A percentile compares a stretch with the other conserved stretches of the same genome.
These are phyloP conservation scores for Iris macrosiphon DNA, from an alignment of 106 monocot species.

Conservation along the genomic window DNA sequence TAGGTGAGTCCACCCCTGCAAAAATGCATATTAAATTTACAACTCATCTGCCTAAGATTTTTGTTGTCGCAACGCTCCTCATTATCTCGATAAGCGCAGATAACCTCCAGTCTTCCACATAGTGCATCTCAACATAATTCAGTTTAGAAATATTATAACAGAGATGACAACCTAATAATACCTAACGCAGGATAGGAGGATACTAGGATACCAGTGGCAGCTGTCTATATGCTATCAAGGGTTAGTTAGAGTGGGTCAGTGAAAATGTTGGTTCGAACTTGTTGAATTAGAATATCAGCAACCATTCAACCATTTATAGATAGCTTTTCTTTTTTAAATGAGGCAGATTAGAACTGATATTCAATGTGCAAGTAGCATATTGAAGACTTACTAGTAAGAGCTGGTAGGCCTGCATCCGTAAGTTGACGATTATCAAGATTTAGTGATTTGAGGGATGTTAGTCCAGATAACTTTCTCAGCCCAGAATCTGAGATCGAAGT, in stretches of 20 bases:
- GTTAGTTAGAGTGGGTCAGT: neutral
- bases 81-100: too few relatives aligned
- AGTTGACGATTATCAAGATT: constrained; percentile 90
- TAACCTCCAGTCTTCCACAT: neutral
- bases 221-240: neutral
- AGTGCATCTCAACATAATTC: neutral
- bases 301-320: too few relatives aligned
- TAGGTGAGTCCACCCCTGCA: too few relatives aligned
- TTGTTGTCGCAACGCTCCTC: too few relatives aligned
- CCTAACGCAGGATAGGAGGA: neutral
- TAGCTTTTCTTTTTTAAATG: too few relatives aligned
- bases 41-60: too few relatives aligned
- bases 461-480: constrained; percentile 69
- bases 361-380: too few relatives aligned
- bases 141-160: neutral
- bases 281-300: too few relatives aligned
- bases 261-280: too few relatives aligned
- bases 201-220: neutral
- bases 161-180: neutral
- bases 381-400: constrained; percentile 71
- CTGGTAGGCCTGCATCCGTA: constrained; percentile 80
- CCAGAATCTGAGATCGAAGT: constrained; percentile 71
- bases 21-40: too few relatives aligned
- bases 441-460: constrained; percentile 78
- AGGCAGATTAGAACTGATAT: too few relatives aligned